Percentiles rank a stretch among this genome's conserved stretches.
Evolutionary conservation across 2,329 filamentous ascomycete genomes (phyloP).

Genomic region (Sphaerulina musiva): DNA sequence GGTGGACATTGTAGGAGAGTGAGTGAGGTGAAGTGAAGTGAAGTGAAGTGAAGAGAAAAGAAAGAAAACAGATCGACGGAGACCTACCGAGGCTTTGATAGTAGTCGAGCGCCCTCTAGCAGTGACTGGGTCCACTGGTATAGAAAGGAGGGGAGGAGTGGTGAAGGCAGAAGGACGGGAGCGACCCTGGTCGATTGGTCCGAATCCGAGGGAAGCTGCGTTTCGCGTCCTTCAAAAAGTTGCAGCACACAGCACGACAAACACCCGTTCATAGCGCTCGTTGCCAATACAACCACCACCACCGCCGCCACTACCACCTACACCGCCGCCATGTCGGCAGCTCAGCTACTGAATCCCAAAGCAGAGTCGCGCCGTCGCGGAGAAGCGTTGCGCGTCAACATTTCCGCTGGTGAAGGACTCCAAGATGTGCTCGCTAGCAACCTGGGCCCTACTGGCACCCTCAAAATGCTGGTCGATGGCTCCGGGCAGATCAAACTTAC

Average conservation of each 20-base stretch:
- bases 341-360: slow-evolving; percentile 97
- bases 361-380: slow-evolving; percentile 95
- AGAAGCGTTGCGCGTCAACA: slow-evolving; percentile 95
- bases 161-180: background rate
- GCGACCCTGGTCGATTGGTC: background rate
- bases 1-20: background rate
- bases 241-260: background rate
- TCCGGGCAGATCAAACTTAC: slow-evolving; percentile 85
- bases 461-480: slow-evolving; percentile 79
- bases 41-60: too few species aligned
- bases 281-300: background rate
- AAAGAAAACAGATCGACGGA: background rate
- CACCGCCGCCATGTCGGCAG: slow-evolving; percentile 69
- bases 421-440: slow-evolving; percentile 84
- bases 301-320: background rate
- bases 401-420: slow-evolving; percentile 82
- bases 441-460: slow-evolving; percentile 82
- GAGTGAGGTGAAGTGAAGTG: background rate
- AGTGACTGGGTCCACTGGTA: background rate
- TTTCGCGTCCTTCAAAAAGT: slow-evolving; percentile 4
- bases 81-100: background rate
- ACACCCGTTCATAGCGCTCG: background rate
- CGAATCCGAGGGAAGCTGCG: background rate
- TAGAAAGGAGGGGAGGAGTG: background rate
- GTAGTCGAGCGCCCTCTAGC: background rate